A percentile compares a stretch with the other conserved stretches of the same genome.
Conservation (phyloP, 495 filamentous ascomycete species). For the Podospora pseudopauciseta region DNA sequence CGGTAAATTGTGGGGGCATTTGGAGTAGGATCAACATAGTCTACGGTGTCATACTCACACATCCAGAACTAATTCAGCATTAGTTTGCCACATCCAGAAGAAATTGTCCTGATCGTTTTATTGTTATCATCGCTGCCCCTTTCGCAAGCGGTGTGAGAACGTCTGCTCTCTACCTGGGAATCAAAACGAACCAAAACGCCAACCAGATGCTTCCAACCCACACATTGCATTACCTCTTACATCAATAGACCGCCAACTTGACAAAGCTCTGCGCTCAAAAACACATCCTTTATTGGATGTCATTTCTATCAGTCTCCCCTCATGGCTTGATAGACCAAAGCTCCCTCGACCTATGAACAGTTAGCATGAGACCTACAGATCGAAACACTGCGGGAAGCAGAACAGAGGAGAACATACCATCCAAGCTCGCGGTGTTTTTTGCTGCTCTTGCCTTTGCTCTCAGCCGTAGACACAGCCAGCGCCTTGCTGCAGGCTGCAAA, state of each 20-base stretch:
- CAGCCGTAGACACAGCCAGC: slow-evolving; percentile 61
- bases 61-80: neutral
- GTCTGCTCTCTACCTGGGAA: neutral
- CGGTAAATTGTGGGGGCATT: neutral
- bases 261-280: neutral
- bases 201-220: neutral
- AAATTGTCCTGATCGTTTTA: neutral
- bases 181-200: neutral
- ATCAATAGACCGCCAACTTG: neutral
- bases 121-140: neutral
- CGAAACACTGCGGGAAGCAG: slow-evolving; percentile 28
- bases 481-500: slow-evolving; percentile 71
- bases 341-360: slow-evolving; percentile 32
- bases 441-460: slow-evolving; percentile 43
- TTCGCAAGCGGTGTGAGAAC: neutral
- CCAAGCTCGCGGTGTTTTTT: slow-evolving; percentile 54
- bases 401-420: slow-evolving; percentile 47
- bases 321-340: slow-evolving; percentile 48
- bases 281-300: neutral
- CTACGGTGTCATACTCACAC: neutral
- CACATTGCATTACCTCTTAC: neutral
- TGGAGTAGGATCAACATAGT: neutral
- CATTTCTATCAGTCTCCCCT: neutral
- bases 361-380: slow-evolving; percentile 3
- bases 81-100: neutral